Evolutionary conservation across 1,284 basidiomycete genomes (phyloP).

Genomic region (Chiua sp.): DNA sequence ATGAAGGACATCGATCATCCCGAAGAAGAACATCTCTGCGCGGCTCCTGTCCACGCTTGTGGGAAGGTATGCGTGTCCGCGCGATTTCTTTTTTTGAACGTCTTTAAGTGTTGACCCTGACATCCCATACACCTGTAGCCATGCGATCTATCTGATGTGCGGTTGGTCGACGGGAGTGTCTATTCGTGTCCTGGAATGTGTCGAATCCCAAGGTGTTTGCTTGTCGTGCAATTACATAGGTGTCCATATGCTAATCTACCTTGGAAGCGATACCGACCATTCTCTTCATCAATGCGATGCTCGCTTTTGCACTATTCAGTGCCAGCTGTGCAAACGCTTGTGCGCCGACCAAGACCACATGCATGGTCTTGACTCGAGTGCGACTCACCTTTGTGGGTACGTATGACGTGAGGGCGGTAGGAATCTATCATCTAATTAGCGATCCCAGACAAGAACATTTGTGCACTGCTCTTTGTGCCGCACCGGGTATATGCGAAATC

Average conservation of each 20-base stretch:
- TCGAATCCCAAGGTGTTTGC: constrained; percentile 45
- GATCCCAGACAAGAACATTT: constrained; percentile 51
- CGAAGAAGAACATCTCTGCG: constrained; percentile 57
- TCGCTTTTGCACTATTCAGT: constrained; percentile 55
- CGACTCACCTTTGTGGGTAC: constrained; percentile 65
- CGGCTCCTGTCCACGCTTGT: constrained; percentile 58
- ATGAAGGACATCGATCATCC: constrained; percentile 47
- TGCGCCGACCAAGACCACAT: constrained; percentile 56
- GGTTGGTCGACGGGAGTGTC: constrained; percentile 33
- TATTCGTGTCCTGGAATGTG: constrained; percentile 53
- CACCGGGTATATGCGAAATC: constrained; percentile 59
- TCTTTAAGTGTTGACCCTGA: not conserved
- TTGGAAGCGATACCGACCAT: constrained; percentile 49
- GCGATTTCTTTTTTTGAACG: not conserved
- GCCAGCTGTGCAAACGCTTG: constrained; percentile 57
- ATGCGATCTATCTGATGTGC: constrained; percentile 47
- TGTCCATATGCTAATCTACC: not conserved
- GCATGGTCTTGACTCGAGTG: constrained; percentile 48
- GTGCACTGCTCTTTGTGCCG: constrained; percentile 49
- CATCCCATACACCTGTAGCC: constrained; percentile 38
- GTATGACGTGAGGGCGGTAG: constrained; percentile 20
- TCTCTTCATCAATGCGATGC: constrained; percentile 54
- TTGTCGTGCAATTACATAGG: too few relatives aligned
- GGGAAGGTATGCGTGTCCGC: constrained; percentile 46
- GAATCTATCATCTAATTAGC: not conserved